A percentile compares a stretch with the other conserved stretches of the same genome.
phyloP scores from a whole-genome alignment of 495 filamentous ascomycete genomes.

The Annulohypoxylon nitens region DNA sequence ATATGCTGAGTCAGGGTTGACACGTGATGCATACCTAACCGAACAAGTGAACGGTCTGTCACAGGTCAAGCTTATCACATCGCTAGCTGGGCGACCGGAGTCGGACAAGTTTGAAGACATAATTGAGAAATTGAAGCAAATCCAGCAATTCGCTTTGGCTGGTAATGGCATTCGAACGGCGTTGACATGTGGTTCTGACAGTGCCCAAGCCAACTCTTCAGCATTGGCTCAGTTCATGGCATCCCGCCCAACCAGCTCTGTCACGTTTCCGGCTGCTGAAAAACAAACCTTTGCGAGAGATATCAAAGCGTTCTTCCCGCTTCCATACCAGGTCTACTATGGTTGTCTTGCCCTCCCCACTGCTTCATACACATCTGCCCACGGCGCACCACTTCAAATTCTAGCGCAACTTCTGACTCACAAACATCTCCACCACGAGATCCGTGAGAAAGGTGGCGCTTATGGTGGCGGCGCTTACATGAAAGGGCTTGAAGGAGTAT shows the following conservation, averaged over 20 bases:
- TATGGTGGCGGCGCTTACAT: slow-evolving; percentile 94
- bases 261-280: slow-evolving; percentile 53
- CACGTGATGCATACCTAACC: slow-evolving; percentile 72
- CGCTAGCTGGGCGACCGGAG: slow-evolving; percentile 64
- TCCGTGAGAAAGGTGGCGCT: slow-evolving; percentile 96
- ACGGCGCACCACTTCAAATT: slow-evolving; percentile 83
- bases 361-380: slow-evolving; percentile 81
- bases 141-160: slow-evolving; percentile 79
- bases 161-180: slow-evolving; percentile 76
- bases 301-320: slow-evolving; percentile 87
- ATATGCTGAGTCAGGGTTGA: slow-evolving; percentile 84
- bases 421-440: slow-evolving; percentile 96
- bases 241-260: slow-evolving; percentile 63
- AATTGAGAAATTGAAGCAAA: slow-evolving; percentile 86
- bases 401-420: slow-evolving; percentile 95
- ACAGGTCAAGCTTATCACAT: slow-evolving; percentile 87
- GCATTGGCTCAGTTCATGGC: slow-evolving; percentile 79
- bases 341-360: slow-evolving; percentile 84
- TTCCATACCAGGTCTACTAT: slow-evolving; percentile 98
- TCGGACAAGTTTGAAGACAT: slow-evolving; percentile 77
- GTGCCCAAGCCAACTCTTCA: slow-evolving; percentile 74
- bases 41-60: slow-evolving; percentile 89
- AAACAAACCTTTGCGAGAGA: slow-evolving; percentile 54
- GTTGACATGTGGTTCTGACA: slow-evolving; percentile 85
- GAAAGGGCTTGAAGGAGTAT: slow-evolving; percentile 81